Base-by-base conservation (phyloP, 2,329 filamentous ascomycete genomes). In the Hypomyces perniciosus region DNA sequence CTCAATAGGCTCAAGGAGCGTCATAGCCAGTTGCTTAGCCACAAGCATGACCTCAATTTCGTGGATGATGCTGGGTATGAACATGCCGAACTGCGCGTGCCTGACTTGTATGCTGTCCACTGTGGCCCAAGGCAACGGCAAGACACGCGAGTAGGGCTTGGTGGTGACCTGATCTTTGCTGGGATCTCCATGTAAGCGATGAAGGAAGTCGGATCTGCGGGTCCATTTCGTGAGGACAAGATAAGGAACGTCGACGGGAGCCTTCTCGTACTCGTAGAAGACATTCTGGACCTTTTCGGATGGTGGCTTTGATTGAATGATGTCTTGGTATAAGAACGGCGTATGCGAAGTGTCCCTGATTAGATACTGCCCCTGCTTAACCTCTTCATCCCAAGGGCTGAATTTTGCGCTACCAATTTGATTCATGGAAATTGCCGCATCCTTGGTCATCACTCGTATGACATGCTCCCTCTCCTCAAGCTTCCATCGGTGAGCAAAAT, bases 31-130 rank as follows among this genome's bases (percentile, higher is more conserved):
- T 42, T 78, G 70, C 4, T 79, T 69, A 0, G 84, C 86, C 6
- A 88, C 70, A 27, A 92, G 68, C 28, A 77, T 71, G 1, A 81
- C 72, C 56, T 87, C 86, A 2, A 92, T 59, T n/a, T 80, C 79
- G 57, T 89, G 80, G 12, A 87, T 70, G 34, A 96, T 80, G 0
- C 83, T 84, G 0, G 91, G 90, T 5, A 93, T 75, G 35, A 93
- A 73, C 48, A 85, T 72, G 2, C 76, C 80, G 29, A 83, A 74
- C 42, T 73, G 67, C 1, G 69, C 72, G 51, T 73, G 71, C 6
- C 65, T 64, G 6, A 71, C 60, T 1, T 76, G 71, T 2, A 80
- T 58, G 2, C 58, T 56, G 53, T 84, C 81, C 0, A 79, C 64
- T 0, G 62, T 73, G 48, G 81, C 80, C n/a, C 68, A 68, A 0